Conservation (phyloP, 1,139 yeast species). For the Komagataea norvegica region DNA sequence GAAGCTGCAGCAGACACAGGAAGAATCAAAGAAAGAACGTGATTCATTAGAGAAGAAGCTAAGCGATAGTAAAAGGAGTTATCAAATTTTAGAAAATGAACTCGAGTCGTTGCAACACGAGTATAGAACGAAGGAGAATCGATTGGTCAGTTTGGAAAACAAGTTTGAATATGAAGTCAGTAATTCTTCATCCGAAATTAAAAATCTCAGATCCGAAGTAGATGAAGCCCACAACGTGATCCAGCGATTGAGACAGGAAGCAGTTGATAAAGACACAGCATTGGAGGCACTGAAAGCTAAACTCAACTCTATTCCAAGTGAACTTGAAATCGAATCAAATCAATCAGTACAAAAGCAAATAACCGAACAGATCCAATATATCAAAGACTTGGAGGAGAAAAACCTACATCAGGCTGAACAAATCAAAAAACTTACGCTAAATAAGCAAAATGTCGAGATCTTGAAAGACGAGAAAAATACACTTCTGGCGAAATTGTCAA, state of each 20-base stretch:
- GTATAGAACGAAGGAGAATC: constrained; percentile 20
- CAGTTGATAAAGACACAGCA: constrained; percentile 30
- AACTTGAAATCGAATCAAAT: constrained; percentile 27
- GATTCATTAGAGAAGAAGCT: constrained; percentile 23
- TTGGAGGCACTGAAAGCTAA: constrained; percentile 33
- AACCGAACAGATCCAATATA: constrained; percentile 51
- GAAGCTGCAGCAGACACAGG: constrained; percentile 30
- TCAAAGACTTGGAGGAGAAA: constrained; percentile 51
- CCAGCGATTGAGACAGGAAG: constrained; percentile 15
- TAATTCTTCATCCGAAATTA: constrained; percentile 6
- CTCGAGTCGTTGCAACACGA: constrained; percentile 7
- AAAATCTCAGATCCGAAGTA: not conserved
- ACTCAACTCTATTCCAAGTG: constrained; percentile 21
- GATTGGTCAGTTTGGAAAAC: constrained; percentile 20
- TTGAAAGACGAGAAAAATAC: constrained; percentile 47
- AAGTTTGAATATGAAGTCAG: constrained; percentile 18
- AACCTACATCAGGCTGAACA: constrained; percentile 45
- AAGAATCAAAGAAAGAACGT: constrained; percentile 24
- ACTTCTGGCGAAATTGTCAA: constrained; percentile 39
- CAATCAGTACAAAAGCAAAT: constrained; percentile 46
- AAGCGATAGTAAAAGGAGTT: constrained; percentile 15
- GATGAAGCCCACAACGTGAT: not conserved
- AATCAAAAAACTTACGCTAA: constrained; percentile 37
- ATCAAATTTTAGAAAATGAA: constrained; percentile 19
- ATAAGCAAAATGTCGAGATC: constrained; percentile 43